Evolutionary conservation across 371 early-diverging fungal genomes (phyloP), one percentile per base, ranked within the genome.

Genomic region (Basidiobolus meristosporus): DNA sequence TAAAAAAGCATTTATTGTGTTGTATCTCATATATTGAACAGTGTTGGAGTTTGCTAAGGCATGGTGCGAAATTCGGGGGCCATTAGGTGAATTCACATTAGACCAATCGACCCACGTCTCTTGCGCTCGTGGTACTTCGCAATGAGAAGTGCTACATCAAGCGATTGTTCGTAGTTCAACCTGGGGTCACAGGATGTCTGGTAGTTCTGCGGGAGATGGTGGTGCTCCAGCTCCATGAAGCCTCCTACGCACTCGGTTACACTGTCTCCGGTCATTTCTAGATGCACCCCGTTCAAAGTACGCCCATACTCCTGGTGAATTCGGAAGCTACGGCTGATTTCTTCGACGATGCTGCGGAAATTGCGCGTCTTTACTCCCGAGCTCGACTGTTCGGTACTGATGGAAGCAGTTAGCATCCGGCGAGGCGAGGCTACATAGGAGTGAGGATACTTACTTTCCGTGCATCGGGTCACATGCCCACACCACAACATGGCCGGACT

Each of bases 391-490:
- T 84, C 82, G 16, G 93, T 92, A 62, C 60, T 63, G 47, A 11
- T 18, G 14, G 30, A 15, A 29, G 7, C n/a, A n/a, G n/a, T n/a
- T n/a, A n/a, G n/a, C n/a, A 5, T 29, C 16, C 3, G 35, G 41
- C 10, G 5, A 44, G 18, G 30, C 4, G 19, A 32, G 14, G 6
- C 11, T 11, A 5, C 36, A 36, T 39, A 9, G 10, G 9, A 41
- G 19, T 17, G 11, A 2, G 23, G 10, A 6, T 10, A 56, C 62
- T 36, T 51, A 63, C 63, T 95, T 95, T 48, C 97, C 97, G 52
- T 96, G 97, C 90, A 90, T 90, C 7, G 97, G 97, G 54, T 96
- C 97, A 57, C 86, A 86, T 26, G 77, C 79, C 96, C 92, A 95
- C 14, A 92, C 91, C 7, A 90, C 90, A 41, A 68, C 63, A 56